These are phyloP conservation scores for Phytophthora litchii DNA, from an alignment of 352 stramenopile species.

Conservation along the genomic window DNA sequence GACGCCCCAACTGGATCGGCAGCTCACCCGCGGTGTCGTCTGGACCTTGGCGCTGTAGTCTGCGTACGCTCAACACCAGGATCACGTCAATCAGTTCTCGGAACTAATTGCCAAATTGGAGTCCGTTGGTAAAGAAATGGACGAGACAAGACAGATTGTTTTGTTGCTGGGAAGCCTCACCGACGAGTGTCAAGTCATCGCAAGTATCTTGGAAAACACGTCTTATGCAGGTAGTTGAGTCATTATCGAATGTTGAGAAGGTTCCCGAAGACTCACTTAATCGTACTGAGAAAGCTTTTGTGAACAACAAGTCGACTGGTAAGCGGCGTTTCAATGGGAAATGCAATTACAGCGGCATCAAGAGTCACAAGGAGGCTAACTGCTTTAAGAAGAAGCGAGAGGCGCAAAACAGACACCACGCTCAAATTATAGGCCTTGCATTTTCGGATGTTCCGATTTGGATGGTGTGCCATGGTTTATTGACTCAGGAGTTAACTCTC, in stretches of 20 bases:
- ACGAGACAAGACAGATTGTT: background rate
- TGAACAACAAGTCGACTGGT: background rate
- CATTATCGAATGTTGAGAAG: background rate
- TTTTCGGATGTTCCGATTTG: background rate
- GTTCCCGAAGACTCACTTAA: background rate
- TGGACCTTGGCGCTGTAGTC: no score
- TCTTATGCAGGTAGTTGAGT: background rate
- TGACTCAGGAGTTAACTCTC: background rate
- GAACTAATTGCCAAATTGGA: background rate
- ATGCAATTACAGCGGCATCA: slow-evolving; percentile 1
- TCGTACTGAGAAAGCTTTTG: no score
- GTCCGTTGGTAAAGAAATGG: slow-evolving; percentile 1
- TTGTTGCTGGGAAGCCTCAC: background rate
- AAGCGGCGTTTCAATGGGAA: slow-evolving; percentile 1
- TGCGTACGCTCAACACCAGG: no score
- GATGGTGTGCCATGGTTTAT: background rate
- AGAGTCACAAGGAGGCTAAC: background rate
- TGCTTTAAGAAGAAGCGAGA: slow-evolving; percentile 4
- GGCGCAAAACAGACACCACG: background rate
- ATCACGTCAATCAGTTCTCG: background rate
- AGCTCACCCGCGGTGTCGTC: no score
- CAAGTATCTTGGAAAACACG: background rate
- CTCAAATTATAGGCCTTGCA: background rate
- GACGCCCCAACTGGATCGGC: no score
- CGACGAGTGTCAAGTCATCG: slow-evolving; percentile 2